Conservation (phyloP, 768 basidiomycete species). For the Strobilomyces confusus region DNA sequence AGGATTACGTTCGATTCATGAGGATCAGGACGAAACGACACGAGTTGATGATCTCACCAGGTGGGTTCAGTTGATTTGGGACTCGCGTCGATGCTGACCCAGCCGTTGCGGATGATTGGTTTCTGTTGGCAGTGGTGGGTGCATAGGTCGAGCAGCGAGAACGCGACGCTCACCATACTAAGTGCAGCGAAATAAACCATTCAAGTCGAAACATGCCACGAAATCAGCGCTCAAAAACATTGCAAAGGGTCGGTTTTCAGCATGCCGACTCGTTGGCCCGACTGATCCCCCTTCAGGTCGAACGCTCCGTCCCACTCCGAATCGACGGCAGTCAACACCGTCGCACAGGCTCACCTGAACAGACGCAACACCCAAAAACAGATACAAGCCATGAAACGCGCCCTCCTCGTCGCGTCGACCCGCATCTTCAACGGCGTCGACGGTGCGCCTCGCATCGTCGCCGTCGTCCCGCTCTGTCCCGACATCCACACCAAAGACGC, state of each 20-base stretch:
- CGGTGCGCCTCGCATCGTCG: constrained; percentile 80
- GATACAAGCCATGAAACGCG: constrained; percentile 66
- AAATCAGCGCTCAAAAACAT: constrained; percentile 81
- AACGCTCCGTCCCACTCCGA: constrained; percentile 50
- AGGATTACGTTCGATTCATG: constrained; percentile 89
- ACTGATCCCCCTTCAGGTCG: constrained; percentile 36
- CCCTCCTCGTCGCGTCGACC: constrained; percentile 61
- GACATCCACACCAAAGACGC: constrained; percentile 55
- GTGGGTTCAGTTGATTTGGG: constrained; percentile 39
- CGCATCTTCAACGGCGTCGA: constrained; percentile 78
- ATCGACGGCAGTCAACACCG: constrained; percentile 42
- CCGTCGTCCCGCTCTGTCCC: constrained; percentile 77
- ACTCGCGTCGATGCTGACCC: no score
- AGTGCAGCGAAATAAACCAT: constrained; percentile 79
- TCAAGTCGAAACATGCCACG: constrained; percentile 87
- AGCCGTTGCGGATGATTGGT: no score
- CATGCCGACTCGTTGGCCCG: no score
- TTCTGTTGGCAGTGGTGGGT: no score
- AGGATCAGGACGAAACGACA: constrained; percentile 88
- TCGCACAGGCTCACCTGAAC: constrained; percentile 71
- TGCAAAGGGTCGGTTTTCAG: constrained; percentile 52
- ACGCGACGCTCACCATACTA: no score
- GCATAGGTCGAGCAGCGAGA: no score
- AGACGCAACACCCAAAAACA: constrained; percentile 86
- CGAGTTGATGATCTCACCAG: constrained; percentile 92